Percentiles rank a stretch among this genome's conserved stretches.
Conservation (phyloP, 768 basidiomycete genomes). For the Chalciporus sphaerocephalus region DNA sequence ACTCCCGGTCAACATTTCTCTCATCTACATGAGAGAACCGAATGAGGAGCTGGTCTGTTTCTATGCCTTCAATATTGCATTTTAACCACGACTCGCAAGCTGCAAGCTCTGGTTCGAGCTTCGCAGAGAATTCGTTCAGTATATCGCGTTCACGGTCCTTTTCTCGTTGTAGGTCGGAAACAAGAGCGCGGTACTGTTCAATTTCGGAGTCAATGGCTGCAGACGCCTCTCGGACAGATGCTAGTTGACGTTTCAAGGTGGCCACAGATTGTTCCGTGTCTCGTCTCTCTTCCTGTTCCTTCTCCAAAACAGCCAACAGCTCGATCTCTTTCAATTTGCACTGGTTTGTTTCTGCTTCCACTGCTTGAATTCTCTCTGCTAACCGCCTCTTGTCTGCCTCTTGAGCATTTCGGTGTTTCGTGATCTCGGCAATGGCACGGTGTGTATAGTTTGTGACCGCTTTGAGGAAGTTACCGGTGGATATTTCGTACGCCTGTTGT, state of each 20-base stretch:
- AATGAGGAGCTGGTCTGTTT: slow-evolving; percentile 65
- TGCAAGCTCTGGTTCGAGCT: slow-evolving; percentile 50
- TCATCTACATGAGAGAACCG: slow-evolving; percentile 67
- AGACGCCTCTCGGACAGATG: slow-evolving; percentile 56
- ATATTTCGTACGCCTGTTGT: slow-evolving; percentile 56
- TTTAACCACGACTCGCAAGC: slow-evolving; percentile 54
- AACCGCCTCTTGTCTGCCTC: slow-evolving; percentile 57
- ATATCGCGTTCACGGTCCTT: slow-evolving; percentile 60
- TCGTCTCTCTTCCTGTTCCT: slow-evolving; percentile 69
- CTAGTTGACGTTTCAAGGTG: slow-evolving; percentile 61
- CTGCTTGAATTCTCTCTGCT: slow-evolving; percentile 54
- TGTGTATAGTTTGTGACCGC: slow-evolving; percentile 71
- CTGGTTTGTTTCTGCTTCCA: slow-evolving; percentile 66
- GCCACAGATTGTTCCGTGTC: slow-evolving; percentile 61
- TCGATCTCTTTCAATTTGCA: slow-evolving; percentile 80
- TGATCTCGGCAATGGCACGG: slow-evolving; percentile 64
- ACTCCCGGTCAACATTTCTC: slow-evolving; percentile 55
- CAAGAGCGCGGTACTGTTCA: slow-evolving; percentile 61
- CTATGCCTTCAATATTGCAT: slow-evolving; percentile 75
- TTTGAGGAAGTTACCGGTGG: slow-evolving; percentile 67
- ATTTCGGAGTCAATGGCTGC: slow-evolving; percentile 62
- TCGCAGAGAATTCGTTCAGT: slow-evolving; percentile 50
- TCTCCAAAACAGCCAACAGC: slow-evolving; percentile 63
- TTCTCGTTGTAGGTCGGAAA: slow-evolving; percentile 64
- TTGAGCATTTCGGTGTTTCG: slow-evolving; percentile 61